Evolutionary conservation across 179 eudicot genomes (phyloP), one percentile per base, ranked within the genome.

Genomic region (Actinidia polygama): DNA sequence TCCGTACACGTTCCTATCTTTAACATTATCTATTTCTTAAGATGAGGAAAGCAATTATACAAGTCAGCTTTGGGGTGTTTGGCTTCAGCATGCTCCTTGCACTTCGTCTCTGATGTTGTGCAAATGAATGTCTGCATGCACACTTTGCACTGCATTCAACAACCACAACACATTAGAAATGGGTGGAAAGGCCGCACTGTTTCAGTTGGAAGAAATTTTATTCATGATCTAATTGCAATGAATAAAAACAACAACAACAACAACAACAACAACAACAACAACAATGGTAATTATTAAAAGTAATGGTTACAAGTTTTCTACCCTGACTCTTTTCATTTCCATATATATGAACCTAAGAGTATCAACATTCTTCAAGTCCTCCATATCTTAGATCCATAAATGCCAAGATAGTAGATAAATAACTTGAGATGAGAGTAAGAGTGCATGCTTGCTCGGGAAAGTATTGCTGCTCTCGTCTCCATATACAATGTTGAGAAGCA

Each of bases 51-150:
- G 49, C 92, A 90, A 11, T 87, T 53, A 59, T 16, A 8, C 12
- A 85, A 53, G 58, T 88, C 92, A 46, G 90, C 74, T 78, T 90
- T 90, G 2, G 91, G 92, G 72, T 90, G 92, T 64, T 88, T 90
- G 11, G 92, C 92, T 78, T 90, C 92, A 26, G 92, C 92, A 66
- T 90, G 91, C 76, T 90, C 91, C 87, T 64, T 87, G 88, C 92
- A 90, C 78, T 90, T 88, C 83, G 87, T 91, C 81, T 90, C 92
- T 2, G 92, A 86, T 30, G 92, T 90, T 11, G 92, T 90, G 86
- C 92, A 90, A 9, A 90, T 90, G 88, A 90, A 90, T 15, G 92
- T 90, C 84, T 90, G 92, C 92, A 90, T 90, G 82, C 92, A 88
- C 26, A 90, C 89, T 82, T 90, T 90, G 89, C 92, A 90, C 92